Evolutionary conservation across 148 eudicot species (phyloP).

Genomic region (Rhododendron ferrugineum): DNA sequence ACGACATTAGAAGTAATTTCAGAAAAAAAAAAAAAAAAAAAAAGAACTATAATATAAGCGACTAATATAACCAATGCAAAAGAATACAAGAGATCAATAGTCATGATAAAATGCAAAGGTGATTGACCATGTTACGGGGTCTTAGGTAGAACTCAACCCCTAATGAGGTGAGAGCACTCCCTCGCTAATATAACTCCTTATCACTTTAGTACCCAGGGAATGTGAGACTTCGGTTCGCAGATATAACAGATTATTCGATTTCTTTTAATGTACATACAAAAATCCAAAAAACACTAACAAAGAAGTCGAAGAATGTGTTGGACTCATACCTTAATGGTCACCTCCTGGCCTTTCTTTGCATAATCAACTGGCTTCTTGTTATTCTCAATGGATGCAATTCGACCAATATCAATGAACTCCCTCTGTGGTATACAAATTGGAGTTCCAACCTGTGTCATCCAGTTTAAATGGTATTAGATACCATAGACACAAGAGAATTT

Average conservation of each 20-base stretch:
- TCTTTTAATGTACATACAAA: background rate
- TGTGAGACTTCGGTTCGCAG: background rate
- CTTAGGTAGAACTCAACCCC: background rate
- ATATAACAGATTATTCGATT: background rate
- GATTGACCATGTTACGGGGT: background rate
- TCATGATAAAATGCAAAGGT: background rate
- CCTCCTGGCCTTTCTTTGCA: constrained; percentile 78
- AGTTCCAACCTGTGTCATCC: constrained; percentile 66
- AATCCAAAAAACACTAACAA: background rate
- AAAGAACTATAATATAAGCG: too few species aligned
- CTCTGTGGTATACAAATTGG: constrained; percentile 76
- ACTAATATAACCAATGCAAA: too few species aligned
- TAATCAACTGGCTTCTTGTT: constrained; percentile 55
- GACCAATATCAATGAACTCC: constrained; percentile 71
- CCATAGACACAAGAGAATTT: background rate
- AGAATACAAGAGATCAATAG: background rate
- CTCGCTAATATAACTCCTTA: background rate
- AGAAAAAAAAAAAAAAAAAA: too few species aligned
- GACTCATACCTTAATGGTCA: constrained; percentile 71
- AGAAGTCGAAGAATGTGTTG: background rate
- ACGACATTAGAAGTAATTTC: too few species aligned
- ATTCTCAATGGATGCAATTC: constrained; percentile 71
- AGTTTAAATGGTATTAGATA: constrained; percentile 5
- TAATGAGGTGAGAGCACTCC: background rate
- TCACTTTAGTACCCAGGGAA: background rate